These are phyloP conservation scores for Apiospora koreana DNA, from an alignment of 2,329 filamentous ascomycete species.

Conservation along the genomic window DNA sequence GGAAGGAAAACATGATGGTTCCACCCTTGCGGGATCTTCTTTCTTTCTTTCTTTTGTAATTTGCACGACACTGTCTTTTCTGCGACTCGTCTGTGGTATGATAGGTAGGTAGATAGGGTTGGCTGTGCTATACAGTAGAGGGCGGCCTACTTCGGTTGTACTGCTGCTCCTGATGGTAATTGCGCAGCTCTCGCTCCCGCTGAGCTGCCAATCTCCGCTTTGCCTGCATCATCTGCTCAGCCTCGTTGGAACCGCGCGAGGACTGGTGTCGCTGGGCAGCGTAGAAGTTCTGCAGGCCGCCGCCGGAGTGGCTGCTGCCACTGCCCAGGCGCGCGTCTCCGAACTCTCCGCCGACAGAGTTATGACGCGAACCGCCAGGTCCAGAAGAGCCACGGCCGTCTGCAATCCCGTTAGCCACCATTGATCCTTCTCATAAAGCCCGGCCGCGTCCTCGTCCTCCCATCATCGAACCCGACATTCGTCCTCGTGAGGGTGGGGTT, in stretches of 20 bases:
- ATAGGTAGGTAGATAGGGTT: conserved; percentile 16
- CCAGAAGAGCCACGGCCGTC: conserved; percentile 70
- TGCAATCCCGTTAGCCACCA: conserved; percentile 39
- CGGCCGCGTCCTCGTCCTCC: conserved; percentile 28
- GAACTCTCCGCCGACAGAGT: conserved; percentile 85
- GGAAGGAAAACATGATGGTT: conserved; percentile 8
- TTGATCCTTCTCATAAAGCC: conserved; percentile 9
- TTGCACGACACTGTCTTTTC: conserved; percentile 9
- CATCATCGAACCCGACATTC: conserved; percentile 18
- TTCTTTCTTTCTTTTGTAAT: conserved; percentile 12
- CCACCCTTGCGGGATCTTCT: conserved; percentile 7
- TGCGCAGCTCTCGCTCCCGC: conserved; percentile 97
- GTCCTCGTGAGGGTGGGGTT: conserved; percentile 20
- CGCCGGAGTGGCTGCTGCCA: conserved; percentile 43
- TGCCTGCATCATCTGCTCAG: conserved; percentile 98
- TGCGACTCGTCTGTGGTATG: conserved; percentile 13
- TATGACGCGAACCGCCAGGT: conserved; percentile 56
- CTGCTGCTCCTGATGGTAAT: conserved; percentile 99
- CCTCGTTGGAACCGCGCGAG: conserved; percentile 81
- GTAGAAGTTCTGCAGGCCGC: conserved; percentile 89
- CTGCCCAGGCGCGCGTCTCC: conserved; percentile 69
- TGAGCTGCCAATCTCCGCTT: conserved; percentile 99
- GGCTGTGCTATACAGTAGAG: conserved; percentile 67
- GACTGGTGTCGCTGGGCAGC: conserved; percentile 89
- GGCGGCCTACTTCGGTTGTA: conserved; percentile 98